Percentiles rank a stretch among this genome's conserved stretches.
phyloP scores from a whole-genome alignment of 192 early-diverging fungal species.

The Podila horticola region DNA sequence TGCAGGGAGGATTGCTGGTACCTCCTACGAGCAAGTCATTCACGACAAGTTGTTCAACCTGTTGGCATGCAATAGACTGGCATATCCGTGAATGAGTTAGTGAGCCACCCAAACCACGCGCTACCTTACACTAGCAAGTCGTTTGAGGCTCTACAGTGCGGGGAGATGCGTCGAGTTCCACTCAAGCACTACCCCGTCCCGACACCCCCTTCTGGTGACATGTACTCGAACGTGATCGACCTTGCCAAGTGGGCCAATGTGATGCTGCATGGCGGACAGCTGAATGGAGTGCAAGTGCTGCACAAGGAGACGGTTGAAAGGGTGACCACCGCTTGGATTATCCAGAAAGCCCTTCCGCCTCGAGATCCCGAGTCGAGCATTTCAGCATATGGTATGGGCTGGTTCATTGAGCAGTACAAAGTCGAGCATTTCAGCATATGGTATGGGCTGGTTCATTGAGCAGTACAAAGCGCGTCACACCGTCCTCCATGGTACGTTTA shows the following conservation, averaged over 20 bases:
- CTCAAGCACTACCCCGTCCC: slow-evolving; percentile 16
- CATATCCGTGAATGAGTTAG: not conserved
- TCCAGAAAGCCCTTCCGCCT: slow-evolving; percentile 7
- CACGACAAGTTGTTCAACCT: slow-evolving; percentile 11
- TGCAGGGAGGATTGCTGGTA: slow-evolving; percentile 13
- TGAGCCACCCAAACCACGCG: slow-evolving; percentile 12
- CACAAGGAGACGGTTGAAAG: slow-evolving; percentile 13
- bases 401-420: slow-evolving; percentile 23
- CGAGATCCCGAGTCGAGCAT: slow-evolving; percentile 7
- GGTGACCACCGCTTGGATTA: slow-evolving; percentile 12
- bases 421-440: slow-evolving; percentile 14
- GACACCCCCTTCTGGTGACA: slow-evolving; percentile 9
- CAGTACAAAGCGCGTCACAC: slow-evolving; percentile 25
- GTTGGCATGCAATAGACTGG: slow-evolving; percentile 8
- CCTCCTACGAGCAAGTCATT: slow-evolving; percentile 13
- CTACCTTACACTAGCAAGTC: slow-evolving; percentile 13
- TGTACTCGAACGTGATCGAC: slow-evolving; percentile 20
- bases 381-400: slow-evolving; percentile 19
- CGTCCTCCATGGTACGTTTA: slow-evolving; percentile 7
- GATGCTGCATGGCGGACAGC: slow-evolving; percentile 12
- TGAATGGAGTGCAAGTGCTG: slow-evolving; percentile 14
- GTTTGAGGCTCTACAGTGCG: slow-evolving; percentile 13
- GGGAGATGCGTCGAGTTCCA: slow-evolving; percentile 11
- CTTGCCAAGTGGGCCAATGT: slow-evolving; percentile 23
- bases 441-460: slow-evolving; percentile 20